Percentiles rank a stretch among this genome's conserved stretches.
Conservation (phyloP, 169 alveolate genomes). For the Eimeria acervulina region DNA sequence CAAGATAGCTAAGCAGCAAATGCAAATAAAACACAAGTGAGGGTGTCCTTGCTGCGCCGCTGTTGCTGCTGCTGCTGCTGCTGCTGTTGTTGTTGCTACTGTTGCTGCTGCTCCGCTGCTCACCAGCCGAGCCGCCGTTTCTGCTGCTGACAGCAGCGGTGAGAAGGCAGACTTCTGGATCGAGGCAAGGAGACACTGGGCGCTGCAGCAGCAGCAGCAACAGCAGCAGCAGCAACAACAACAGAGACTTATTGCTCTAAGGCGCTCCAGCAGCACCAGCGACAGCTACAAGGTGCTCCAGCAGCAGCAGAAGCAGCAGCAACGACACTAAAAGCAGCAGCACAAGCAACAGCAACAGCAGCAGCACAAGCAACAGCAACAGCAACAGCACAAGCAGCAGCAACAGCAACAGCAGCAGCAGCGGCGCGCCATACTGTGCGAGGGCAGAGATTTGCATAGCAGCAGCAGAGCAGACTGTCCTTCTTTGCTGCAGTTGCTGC, state of each 20-base stretch:
- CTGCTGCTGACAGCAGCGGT: constrained; percentile 45
- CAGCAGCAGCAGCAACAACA: not conserved
- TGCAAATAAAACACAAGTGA: not conserved
- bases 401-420: constrained; percentile 74
- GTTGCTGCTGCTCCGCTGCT: constrained; percentile 16
- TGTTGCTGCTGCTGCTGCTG: constrained; percentile 4
- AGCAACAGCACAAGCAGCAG: not conserved
- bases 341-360: not conserved
- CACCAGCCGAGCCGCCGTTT: constrained; percentile 55
- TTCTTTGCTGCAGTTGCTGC: constrained; percentile 61
- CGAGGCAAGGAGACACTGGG: constrained; percentile 53
- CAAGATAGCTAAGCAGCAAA: not conserved
- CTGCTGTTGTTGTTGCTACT: constrained; percentile 15
- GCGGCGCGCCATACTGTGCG: constrained; percentile 9
- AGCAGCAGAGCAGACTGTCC: constrained; percentile 28
- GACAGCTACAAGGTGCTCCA: not conserved
- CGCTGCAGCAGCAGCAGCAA: constrained; percentile 48
- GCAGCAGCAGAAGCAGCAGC: constrained; percentile 68
- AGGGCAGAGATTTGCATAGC: constrained; percentile 41
- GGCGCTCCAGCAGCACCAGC: not conserved
- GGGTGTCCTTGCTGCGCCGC: not conserved
- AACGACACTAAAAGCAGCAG: constrained; percentile 59
- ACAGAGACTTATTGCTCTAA: not conserved
- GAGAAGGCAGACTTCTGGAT: constrained; percentile 5
- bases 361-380: not conserved